Evolutionary conservation across 129 eudicot species (phyloP).

Genomic region (Centaurea solstitialis): DNA sequence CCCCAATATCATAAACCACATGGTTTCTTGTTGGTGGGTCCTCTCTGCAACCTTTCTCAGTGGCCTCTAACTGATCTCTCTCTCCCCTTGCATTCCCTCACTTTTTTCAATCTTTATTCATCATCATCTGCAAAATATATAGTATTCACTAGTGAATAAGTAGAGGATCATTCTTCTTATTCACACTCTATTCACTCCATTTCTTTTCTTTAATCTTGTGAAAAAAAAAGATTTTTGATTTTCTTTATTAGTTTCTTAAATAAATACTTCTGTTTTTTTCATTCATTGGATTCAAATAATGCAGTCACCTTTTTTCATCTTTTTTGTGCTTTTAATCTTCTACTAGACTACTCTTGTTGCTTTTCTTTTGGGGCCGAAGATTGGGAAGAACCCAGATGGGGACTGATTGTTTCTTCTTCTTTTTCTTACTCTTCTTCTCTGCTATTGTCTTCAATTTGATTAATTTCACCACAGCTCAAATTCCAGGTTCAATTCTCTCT

Average conservation of each 20-base stretch:
- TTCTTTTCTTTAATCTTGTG: neutral
- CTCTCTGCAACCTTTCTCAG: slow-evolving; percentile 24
- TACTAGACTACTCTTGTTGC: slow-evolving; percentile 13
- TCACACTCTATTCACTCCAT: slow-evolving; percentile 10
- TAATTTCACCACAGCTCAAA: slow-evolving; percentile 54
- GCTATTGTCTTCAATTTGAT: slow-evolving; percentile 35
- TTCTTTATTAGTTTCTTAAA: neutral
- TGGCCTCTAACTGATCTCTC: slow-evolving; percentile 20
- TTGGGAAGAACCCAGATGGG: slow-evolving; percentile 47
- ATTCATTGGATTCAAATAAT: slow-evolving; percentile 19
- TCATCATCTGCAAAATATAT: slow-evolving; percentile 5
- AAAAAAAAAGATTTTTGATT: neutral
- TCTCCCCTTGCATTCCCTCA: neutral
- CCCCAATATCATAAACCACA: slow-evolving; percentile 22
- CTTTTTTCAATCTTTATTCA: slow-evolving; percentile 18
- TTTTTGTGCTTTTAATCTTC: slow-evolving; percentile 39
- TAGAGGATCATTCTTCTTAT: neutral
- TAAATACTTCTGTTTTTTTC: neutral
- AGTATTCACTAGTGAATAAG: neutral
- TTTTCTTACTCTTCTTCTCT: slow-evolving; percentile 29
- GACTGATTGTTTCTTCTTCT: slow-evolving; percentile 23
- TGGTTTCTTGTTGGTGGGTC: slow-evolving; percentile 26
- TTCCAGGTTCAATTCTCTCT: slow-evolving; percentile 56
- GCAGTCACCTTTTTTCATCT: slow-evolving; percentile 32
- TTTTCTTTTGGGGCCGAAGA: neutral